Conservation (phyloP, 2,329 filamentous ascomycete genomes). For the Sporothrix inflata region DNA sequence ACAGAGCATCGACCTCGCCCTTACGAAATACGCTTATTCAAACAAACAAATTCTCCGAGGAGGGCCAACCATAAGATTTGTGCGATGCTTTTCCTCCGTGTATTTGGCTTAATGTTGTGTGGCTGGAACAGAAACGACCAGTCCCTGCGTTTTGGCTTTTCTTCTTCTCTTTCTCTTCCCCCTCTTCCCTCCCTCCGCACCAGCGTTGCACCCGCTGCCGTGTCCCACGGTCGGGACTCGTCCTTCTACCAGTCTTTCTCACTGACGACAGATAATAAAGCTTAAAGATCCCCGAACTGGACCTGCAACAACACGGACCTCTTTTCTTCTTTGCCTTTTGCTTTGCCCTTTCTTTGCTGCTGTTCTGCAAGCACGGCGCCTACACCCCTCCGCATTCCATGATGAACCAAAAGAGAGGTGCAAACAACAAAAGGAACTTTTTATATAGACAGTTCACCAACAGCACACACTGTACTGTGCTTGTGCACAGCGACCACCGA, state of each 20-base stretch:
- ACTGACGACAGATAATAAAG: not conserved
- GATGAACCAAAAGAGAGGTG: not conserved
- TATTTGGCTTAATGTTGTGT: not conserved
- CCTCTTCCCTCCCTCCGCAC: constrained; percentile 4
- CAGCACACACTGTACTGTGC: not conserved
- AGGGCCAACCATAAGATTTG: not conserved
- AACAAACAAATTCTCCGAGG: constrained; percentile 17
- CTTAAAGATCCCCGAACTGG: not conserved
- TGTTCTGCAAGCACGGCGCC: not conserved
- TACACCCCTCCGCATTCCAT: not conserved
- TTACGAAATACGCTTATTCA: constrained; percentile 23
- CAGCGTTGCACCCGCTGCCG: not conserved
- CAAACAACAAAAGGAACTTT: not conserved
- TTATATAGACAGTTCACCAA: not conserved
- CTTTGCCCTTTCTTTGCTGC: not conserved
- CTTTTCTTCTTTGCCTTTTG: not conserved
- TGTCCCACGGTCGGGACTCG: constrained; percentile 4
- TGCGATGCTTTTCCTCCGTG: not conserved
- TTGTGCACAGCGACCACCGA: not conserved
- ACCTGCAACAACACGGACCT: constrained; percentile 24
- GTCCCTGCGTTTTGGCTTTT: too few relatives aligned
- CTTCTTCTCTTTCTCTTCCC: not conserved
- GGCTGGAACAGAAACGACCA: not conserved
- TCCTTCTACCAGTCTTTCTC: not conserved
- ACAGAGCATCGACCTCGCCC: not conserved